Evolutionary conservation across 2,329 filamentous ascomycete species (phyloP).

Genomic region (Aspergillus calidoustus): DNA sequence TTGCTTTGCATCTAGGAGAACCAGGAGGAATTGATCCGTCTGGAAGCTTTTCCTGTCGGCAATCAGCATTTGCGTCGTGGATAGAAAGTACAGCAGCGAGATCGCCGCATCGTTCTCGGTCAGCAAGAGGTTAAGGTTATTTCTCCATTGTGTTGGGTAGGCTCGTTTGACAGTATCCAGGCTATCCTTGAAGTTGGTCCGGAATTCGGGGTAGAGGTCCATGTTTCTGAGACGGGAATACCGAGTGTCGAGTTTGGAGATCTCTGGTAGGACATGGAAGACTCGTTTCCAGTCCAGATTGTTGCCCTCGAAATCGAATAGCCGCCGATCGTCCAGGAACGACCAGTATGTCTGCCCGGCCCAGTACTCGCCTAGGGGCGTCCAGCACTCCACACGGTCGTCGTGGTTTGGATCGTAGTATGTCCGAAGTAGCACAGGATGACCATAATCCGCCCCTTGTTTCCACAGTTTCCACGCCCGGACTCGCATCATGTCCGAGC

Average conservation of each 20-base stretch:
- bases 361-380: neutral
- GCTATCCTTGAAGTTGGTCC: no score
- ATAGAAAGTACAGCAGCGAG: no score
- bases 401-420: constrained; percentile 6
- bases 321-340: neutral
- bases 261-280: constrained; percentile 8
- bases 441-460: neutral
- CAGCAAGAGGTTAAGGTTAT: no score
- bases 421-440: constrained; percentile 10
- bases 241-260: neutral
- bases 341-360: neutral
- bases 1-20: no score
- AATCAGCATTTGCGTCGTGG: no score
- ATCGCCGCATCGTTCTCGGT: no score
- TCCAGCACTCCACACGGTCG: constrained; percentile 4
- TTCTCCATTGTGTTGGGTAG: no score
- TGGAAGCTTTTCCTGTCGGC: no score
- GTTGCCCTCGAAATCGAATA: neutral
- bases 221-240: neutral
- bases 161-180: no score
- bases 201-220: neutral
- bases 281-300: constrained; percentile 1
- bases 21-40: no score
- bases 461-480: neutral
- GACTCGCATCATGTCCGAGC: no score